Percentiles rank a stretch among this genome's conserved stretches.
phyloP scores from a whole-genome alignment of 768 basidiomycete species.

The Tulasnella sp. region DNA sequence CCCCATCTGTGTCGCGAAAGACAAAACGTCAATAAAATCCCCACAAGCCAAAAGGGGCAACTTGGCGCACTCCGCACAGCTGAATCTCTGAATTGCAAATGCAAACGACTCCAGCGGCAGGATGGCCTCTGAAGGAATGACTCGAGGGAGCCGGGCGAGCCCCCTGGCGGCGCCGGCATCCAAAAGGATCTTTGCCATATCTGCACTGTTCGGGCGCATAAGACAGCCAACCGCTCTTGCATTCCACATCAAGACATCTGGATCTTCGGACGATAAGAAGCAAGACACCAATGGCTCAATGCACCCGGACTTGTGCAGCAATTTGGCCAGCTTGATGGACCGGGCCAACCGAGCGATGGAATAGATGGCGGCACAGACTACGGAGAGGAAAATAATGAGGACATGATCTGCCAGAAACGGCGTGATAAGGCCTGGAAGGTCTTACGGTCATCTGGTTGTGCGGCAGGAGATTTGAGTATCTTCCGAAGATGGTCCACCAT shows the following conservation, averaged over 20 bases:
- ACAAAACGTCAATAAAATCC: neutral
- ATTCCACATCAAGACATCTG: slow-evolving; percentile 15
- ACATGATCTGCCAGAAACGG: too few species aligned
- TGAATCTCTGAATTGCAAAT: slow-evolving; percentile 15
- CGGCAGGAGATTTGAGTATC: too few species aligned
- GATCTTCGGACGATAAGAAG: slow-evolving; percentile 1
- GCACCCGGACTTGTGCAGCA: slow-evolving; percentile 11
- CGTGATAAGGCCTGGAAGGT: too few species aligned
- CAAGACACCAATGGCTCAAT: slow-evolving; percentile 8
- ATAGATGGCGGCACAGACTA: slow-evolving; percentile 6
- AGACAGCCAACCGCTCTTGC: slow-evolving; percentile 14
- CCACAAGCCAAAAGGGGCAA: neutral
- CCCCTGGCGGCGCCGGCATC: slow-evolving; percentile 14
- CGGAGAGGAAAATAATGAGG: too few species aligned
- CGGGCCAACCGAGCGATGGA: slow-evolving; percentile 13
- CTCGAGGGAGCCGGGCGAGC: slow-evolving; percentile 12
- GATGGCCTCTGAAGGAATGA: slow-evolving; percentile 9
- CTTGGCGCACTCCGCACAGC: neutral
- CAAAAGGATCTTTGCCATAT: slow-evolving; percentile 13
- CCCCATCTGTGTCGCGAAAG: slow-evolving; percentile 6
- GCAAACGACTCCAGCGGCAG: slow-evolving; percentile 13
- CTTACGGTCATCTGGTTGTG: too few species aligned
- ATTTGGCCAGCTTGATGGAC: slow-evolving; percentile 12
- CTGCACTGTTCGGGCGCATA: slow-evolving; percentile 16
- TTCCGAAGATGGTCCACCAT: slow-evolving; percentile 12